Percentiles rank a stretch among this genome's conserved stretches.
Evolutionary conservation across 2,329 filamentous ascomycete species (phyloP).

Genomic region (Penicillium sp.): DNA sequence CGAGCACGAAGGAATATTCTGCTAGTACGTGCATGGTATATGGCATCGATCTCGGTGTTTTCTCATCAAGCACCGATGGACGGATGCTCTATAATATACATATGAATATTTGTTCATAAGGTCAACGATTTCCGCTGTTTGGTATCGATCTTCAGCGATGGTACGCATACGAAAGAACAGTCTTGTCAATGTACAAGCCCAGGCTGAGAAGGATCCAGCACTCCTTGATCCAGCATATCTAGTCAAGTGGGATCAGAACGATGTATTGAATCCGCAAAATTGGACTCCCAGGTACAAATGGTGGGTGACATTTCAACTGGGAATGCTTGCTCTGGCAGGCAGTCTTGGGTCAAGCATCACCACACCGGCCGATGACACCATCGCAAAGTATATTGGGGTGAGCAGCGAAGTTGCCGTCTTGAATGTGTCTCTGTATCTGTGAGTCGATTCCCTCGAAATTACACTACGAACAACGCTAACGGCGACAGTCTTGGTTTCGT

Average conservation of each 20-base stretch:
- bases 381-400: constrained; percentile 46
- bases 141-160: neutral
- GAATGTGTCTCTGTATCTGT: constrained; percentile 46
- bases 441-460: neutral
- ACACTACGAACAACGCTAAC: neutral
- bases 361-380: constrained; percentile 46
- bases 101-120: neutral
- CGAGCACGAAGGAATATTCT: neutral
- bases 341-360: constrained; percentile 54
- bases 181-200: neutral
- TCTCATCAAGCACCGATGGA: neutral
- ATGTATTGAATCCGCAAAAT: constrained; percentile 47
- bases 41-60: neutral
- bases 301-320: constrained; percentile 51
- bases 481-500: constrained; percentile 13
- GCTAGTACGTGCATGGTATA: neutral
- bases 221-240: constrained; percentile 10
- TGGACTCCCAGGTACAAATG: constrained; percentile 47
- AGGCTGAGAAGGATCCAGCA: neutral
- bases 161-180: neutral
- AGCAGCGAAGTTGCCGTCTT: constrained; percentile 48
- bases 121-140: neutral
- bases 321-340: constrained; percentile 52
- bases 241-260: constrained; percentile 15
- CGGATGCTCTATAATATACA: neutral